These are phyloP conservation scores for Pachysandra terminalis DNA, from an alignment of 164 flowering plant genomes.

Conservation along the genomic window DNA sequence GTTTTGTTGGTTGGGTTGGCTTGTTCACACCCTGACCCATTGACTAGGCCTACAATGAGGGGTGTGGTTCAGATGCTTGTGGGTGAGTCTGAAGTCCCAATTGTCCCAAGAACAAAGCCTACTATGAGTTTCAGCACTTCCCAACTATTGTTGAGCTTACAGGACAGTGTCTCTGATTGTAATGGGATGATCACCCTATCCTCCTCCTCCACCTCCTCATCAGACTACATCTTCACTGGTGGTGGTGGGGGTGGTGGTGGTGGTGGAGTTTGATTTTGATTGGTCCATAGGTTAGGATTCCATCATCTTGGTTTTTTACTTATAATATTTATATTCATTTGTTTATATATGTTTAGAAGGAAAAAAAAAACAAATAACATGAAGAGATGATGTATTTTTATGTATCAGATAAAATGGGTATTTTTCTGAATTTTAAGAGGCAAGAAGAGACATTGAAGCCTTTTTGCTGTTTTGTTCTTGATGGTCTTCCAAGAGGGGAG, in stretches of 20 bases:
- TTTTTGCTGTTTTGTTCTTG: neutral
- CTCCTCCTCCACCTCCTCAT: slow-evolving; percentile 71
- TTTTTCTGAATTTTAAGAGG: neutral
- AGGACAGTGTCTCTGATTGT: slow-evolving; percentile 80
- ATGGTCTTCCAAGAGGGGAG: neutral
- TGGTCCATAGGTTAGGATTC: neutral
- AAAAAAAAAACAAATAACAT: neutral
- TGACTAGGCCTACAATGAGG: slow-evolving; percentile 78
- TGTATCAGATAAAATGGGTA: neutral
- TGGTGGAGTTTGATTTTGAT: slow-evolving; percentile 12
- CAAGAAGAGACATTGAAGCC: no score
- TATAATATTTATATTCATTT: slow-evolving; percentile 11
- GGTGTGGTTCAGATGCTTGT: slow-evolving; percentile 73
- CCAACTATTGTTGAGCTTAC: slow-evolving; percentile 58
- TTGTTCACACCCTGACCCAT: slow-evolving; percentile 81
- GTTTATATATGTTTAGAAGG: slow-evolving; percentile 18
- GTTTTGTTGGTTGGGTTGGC: slow-evolving; percentile 69
- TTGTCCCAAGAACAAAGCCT: slow-evolving; percentile 66
- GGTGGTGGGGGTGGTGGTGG: slow-evolving; percentile 5
- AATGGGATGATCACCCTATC: slow-evolving; percentile 49
- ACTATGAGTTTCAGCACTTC: slow-evolving; percentile 62
- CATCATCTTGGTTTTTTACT: neutral
- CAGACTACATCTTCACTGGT: slow-evolving; percentile 24
- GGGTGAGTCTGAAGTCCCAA: slow-evolving; percentile 69
- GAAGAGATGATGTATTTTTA: slow-evolving; percentile 7